Conservation (phyloP, 257 asterid genomes). For the Solanum chilense region DNA sequence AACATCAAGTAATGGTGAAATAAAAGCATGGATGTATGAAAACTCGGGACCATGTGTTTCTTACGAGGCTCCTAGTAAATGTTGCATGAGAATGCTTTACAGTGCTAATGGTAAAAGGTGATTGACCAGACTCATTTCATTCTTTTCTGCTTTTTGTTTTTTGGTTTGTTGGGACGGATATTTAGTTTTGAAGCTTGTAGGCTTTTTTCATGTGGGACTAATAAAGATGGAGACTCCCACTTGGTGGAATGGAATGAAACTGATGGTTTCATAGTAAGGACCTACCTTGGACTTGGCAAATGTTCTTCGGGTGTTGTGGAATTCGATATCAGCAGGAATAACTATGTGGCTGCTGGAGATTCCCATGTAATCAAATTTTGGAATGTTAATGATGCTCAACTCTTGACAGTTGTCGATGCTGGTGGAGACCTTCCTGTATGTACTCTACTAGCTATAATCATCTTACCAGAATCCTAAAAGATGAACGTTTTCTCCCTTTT, state of each 20-base stretch:
- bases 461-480: background rate
- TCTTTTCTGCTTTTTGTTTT: background rate
- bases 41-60: conserved; percentile 26
- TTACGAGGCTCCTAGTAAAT: conserved; percentile 40
- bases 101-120: conserved; percentile 53
- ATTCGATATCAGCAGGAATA: conserved; percentile 31
- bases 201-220: conserved; percentile 71
- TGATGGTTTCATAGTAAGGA: conserved; percentile 39
- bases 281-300: conserved; percentile 40
- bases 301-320: conserved; percentile 23
- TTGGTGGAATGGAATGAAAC: conserved; percentile 55
- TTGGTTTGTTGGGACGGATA: background rate
- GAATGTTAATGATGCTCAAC: conserved; percentile 37
- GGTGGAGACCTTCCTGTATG: conserved; percentile 58
- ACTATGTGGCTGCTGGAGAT: conserved; percentile 57
- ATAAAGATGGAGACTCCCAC: conserved; percentile 42
- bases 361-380: conserved; percentile 55
- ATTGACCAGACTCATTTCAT: background rate
- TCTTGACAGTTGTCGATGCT: conserved; percentile 34
- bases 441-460: background rate
- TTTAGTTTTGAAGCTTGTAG: conserved; percentile 22
- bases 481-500: background rate
- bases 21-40: conserved; percentile 61
- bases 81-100: conserved; percentile 53
- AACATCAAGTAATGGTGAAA: conserved; percentile 56